phyloP scores from a whole-genome alignment of 441 rosid species.

The Gossypium davidsonii region DNA sequence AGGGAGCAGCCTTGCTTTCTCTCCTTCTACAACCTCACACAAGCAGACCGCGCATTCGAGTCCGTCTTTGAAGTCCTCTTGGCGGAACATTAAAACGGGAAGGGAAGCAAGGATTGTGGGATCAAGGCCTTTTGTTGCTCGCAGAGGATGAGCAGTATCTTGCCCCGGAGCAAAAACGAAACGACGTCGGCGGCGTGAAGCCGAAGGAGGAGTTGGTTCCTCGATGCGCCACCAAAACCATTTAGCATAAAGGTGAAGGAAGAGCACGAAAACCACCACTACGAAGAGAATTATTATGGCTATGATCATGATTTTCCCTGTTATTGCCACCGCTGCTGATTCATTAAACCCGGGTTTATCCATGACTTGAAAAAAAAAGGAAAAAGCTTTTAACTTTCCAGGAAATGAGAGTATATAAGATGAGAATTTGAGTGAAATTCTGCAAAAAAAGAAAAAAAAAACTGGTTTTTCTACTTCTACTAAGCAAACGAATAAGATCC shows the following conservation, averaged over 20 bases:
- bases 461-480: too few species aligned
- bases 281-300: conserved; percentile 44
- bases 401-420: conserved; percentile 9
- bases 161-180: conserved; percentile 54
- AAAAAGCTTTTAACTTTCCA: neutral
- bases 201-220: conserved; percentile 25
- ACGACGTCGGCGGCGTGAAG: conserved; percentile 35
- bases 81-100: conserved; percentile 38
- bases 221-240: conserved; percentile 73
- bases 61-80: conserved; percentile 53
- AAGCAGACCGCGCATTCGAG: conserved; percentile 68
- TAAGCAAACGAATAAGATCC: neutral
- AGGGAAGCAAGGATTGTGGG: conserved; percentile 42
- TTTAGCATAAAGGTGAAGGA: conserved; percentile 61
- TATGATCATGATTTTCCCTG: conserved; percentile 54
- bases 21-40: conserved; percentile 51
- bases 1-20: conserved; percentile 46
- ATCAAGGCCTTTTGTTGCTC: conserved; percentile 37
- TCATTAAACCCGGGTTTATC: conserved; percentile 25
- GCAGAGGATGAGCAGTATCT: conserved; percentile 25
- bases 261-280: conserved; percentile 42
- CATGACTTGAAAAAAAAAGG: conserved; percentile 12
- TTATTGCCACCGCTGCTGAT: conserved; percentile 40
- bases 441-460: neutral
- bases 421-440: conserved; percentile 1